Evolutionary conservation across 2,329 filamentous ascomycete genomes (phyloP).

Genomic region (Fusarium zealandicum): DNA sequence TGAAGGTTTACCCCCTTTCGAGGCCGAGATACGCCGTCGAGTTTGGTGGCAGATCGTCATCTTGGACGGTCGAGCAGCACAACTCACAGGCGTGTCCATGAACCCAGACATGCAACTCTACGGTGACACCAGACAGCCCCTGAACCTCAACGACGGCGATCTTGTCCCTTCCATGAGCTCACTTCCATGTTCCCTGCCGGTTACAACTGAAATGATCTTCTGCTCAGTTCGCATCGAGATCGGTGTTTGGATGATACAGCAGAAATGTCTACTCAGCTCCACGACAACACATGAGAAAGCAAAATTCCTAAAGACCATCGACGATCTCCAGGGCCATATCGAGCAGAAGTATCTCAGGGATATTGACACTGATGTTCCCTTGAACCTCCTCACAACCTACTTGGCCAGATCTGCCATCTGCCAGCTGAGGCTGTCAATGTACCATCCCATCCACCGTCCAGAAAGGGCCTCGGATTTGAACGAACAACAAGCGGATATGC

Average conservation of each 20-base stretch:
- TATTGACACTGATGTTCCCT: too few species aligned
- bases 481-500: too few species aligned
- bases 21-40: constrained; percentile 6
- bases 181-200: neutral
- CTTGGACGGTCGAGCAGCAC: constrained; percentile 3
- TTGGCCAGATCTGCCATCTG: too few species aligned
- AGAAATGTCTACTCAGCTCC: constrained; percentile 3
- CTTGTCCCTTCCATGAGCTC: constrained; percentile 5
- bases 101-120: constrained; percentile 8
- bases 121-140: constrained; percentile 4
- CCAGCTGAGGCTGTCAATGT: too few species aligned
- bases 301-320: neutral
- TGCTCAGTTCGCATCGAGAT: constrained; percentile 11
- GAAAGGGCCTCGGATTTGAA: too few species aligned
- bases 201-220: constrained; percentile 5
- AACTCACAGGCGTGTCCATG: constrained; percentile 8
- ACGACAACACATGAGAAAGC: neutral
- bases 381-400: too few species aligned
- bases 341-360: too few species aligned
- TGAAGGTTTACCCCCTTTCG: neutral
- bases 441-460: too few species aligned
- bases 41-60: constrained; percentile 13
- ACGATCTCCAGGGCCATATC: too few species aligned
- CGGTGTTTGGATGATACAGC: constrained; percentile 9
- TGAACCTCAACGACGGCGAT: constrained; percentile 6